Percentiles rank a stretch among this genome's conserved stretches.
These are phyloP conservation scores for Tylopilus sp. DNA, from an alignment of 768 basidiomycete genomes.

Conservation along the genomic window DNA sequence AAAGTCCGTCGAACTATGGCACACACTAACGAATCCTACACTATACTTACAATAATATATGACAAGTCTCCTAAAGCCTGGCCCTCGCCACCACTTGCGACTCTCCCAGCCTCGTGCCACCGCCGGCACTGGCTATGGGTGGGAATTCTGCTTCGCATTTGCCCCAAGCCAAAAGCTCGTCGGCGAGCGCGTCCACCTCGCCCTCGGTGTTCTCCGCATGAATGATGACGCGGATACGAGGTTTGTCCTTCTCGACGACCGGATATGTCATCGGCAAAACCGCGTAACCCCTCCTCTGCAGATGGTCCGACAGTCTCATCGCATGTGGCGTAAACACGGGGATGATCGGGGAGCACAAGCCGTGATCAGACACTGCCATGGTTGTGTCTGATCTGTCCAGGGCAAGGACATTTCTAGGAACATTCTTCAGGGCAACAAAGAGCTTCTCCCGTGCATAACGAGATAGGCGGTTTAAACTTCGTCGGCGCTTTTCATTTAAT, in stretches of 20 bases:
- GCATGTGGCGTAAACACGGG: slow-evolving; percentile 16
- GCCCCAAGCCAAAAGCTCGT: slow-evolving; percentile 12
- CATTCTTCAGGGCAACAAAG: neutral
- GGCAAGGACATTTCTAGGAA: slow-evolving; percentile 8
- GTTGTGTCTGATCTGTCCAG: neutral
- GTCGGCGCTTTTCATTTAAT: slow-evolving; percentile 13
- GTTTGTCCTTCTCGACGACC: slow-evolving; percentile 5
- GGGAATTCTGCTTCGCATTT: neutral
- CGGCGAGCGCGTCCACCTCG: slow-evolving; percentile 11
- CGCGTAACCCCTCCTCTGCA: slow-evolving; percentile 13
- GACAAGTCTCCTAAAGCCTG: slow-evolving; percentile 15
- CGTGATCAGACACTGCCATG: neutral
- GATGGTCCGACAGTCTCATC: slow-evolving; percentile 8
- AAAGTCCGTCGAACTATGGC: neutral
- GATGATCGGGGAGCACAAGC: slow-evolving; percentile 18
- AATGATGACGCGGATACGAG: slow-evolving; percentile 17
- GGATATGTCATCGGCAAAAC: slow-evolving; percentile 11
- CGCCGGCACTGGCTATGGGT: neutral
- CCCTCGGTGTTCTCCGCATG: slow-evolving; percentile 16
- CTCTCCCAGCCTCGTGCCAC: neutral
- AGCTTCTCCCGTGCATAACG: slow-evolving; percentile 15
- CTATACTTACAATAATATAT: too few relatives aligned
- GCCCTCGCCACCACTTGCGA: slow-evolving; percentile 2
- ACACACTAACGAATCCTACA: neutral
- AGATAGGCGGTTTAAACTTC: slow-evolving; percentile 3